Evolutionary conservation across 164 flowering plant species (phyloP).

Genomic region (Macadamia tetraphylla): DNA sequence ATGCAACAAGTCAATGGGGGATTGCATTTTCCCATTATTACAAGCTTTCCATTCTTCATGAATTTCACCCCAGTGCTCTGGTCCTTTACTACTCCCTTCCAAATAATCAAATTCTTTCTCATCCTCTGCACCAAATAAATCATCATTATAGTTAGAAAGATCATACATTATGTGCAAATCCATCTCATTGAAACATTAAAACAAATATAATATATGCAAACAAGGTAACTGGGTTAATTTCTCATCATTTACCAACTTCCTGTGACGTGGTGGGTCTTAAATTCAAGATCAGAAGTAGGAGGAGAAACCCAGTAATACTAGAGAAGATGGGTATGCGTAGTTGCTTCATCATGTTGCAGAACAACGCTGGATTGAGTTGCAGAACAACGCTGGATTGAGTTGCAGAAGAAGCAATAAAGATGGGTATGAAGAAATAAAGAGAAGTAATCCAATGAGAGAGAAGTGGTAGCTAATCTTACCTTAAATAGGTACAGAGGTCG

Average conservation of each 20-base stretch:
- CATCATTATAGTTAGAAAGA: background rate
- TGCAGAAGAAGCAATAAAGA: too few species aligned
- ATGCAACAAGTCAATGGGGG: constrained; percentile 25
- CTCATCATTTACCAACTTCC: background rate
- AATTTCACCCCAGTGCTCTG: constrained; percentile 26
- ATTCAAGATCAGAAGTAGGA: background rate
- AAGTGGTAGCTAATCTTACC: too few species aligned
- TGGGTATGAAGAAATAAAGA: too few species aligned
- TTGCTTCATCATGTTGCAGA: too few species aligned
- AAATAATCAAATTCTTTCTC: constrained; percentile 21
- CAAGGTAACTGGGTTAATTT: background rate
- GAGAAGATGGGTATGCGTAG: too few species aligned
- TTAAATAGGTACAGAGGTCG: too few species aligned
- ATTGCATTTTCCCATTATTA: constrained; percentile 22
- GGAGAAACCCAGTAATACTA: too few species aligned
- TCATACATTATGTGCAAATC: background rate
- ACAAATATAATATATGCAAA: background rate
- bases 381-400: too few species aligned
- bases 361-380: too few species aligned
- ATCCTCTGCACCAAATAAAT: constrained; percentile 7
- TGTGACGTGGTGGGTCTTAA: background rate
- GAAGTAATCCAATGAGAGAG: too few species aligned
- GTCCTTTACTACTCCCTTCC: constrained; percentile 18
- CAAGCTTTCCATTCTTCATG: constrained; percentile 22
- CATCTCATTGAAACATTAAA: background rate